Percentiles rank a stretch among this genome's conserved stretches.
These are phyloP conservation scores for Globisporangium viniferum DNA, from an alignment of 352 stramenopile species.

Conservation along the genomic window DNA sequence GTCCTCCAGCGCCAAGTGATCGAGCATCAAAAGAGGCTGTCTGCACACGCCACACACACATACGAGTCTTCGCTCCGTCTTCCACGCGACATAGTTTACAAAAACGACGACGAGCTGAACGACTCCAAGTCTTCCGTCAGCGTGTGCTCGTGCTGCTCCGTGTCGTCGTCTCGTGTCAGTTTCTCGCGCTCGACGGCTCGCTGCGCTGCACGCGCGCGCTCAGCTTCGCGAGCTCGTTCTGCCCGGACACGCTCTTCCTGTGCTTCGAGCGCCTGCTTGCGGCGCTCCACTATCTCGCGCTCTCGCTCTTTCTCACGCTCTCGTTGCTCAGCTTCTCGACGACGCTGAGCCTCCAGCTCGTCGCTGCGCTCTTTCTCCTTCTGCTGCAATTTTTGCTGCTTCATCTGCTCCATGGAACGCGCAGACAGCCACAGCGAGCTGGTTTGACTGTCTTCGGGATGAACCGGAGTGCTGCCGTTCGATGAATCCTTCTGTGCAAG, in stretches of 20 bases:
- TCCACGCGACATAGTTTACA: conserved; percentile 37
- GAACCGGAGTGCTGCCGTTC: conserved; percentile 46
- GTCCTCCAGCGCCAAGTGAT: background rate
- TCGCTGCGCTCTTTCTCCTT: conserved; percentile 76
- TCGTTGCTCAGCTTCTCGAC: conserved; percentile 57
- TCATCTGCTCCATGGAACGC: conserved; percentile 84
- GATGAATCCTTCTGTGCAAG: conserved; percentile 75
- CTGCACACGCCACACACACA: conserved; percentile 7
- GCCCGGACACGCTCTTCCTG: conserved; percentile 57
- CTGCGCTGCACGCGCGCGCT: conserved; percentile 49
- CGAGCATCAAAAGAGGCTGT: background rate
- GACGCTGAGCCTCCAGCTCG: conserved; percentile 64
- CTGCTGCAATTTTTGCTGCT: conserved; percentile 84
- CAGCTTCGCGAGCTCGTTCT: conserved; percentile 54
- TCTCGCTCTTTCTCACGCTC: conserved; percentile 69
- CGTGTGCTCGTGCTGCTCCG: conserved; percentile 67
- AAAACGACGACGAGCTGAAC: conserved; percentile 88
- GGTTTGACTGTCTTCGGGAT: conserved; percentile 61
- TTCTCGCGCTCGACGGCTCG: conserved; percentile 69
- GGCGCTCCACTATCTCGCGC: conserved; percentile 65
- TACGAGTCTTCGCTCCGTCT: conserved; percentile 1
- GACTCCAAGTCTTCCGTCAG: conserved; percentile 78
- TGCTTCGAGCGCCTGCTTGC: conserved; percentile 52
- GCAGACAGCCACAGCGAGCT: conserved; percentile 84
- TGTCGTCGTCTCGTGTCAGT: conserved; percentile 53